These are phyloP conservation scores for Ogataea allantospora DNA, from an alignment of 805 yeast species.

Conservation along the genomic window DNA sequence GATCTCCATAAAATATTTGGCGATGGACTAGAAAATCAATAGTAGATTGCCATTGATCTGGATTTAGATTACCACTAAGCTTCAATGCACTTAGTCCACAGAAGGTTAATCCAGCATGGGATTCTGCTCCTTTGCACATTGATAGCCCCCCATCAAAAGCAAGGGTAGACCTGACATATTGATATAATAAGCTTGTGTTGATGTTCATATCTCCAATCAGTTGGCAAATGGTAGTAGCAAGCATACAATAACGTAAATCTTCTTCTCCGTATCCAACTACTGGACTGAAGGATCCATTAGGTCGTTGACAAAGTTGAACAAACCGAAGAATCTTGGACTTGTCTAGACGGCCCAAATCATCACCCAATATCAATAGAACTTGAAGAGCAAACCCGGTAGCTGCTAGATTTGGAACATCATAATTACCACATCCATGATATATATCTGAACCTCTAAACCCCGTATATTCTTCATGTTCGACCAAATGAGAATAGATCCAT, in stretches of 20 bases:
- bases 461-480: slow-evolving; percentile 31
- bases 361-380: slow-evolving; percentile 49
- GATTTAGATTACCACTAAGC: slow-evolving; percentile 36
- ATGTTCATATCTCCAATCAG: slow-evolving; percentile 44
- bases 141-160: slow-evolving; percentile 75
- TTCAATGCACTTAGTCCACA: slow-evolving; percentile 71
- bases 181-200: slow-evolving; percentile 38
- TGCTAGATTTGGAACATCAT: slow-evolving; percentile 65
- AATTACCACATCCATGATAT: slow-evolving; percentile 36
- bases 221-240: slow-evolving; percentile 64
- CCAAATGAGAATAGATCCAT: slow-evolving; percentile 48
- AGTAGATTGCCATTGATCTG: slow-evolving; percentile 38
- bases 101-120: slow-evolving; percentile 85
- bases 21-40: slow-evolving; percentile 62
- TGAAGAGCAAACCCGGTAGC: slow-evolving; percentile 77
- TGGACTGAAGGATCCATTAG: slow-evolving; percentile 58
- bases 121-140: slow-evolving; percentile 46
- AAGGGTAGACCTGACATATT: slow-evolving; percentile 37
- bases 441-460: slow-evolving; percentile 62
- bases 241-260: slow-evolving; percentile 72
- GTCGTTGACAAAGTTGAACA: slow-evolving; percentile 58
- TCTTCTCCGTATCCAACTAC: slow-evolving; percentile 52
- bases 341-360: slow-evolving; percentile 41
- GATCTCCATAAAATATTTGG: slow-evolving; percentile 46
- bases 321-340: slow-evolving; percentile 46